Evolutionary conservation across 495 filamentous ascomycete genomes (phyloP).

Genomic region (Sporormia fimetaria): DNA sequence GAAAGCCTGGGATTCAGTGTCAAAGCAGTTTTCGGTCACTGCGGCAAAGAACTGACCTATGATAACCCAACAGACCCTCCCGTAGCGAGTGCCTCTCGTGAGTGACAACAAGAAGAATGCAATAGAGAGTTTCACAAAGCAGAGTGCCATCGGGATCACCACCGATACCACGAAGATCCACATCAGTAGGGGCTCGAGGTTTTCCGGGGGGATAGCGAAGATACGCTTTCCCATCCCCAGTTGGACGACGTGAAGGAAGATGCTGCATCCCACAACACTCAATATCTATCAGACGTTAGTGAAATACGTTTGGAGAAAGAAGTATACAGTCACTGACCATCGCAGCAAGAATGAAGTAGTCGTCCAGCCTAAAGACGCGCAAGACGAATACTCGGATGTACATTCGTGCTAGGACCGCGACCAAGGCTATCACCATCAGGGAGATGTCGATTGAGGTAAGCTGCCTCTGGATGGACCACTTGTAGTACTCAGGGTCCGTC

Average conservation of each 20-base stretch:
- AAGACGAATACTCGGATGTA: slow-evolving; percentile 13
- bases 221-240: slow-evolving; percentile 25
- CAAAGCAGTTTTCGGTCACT: neutral
- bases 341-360: slow-evolving; percentile 24
- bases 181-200: slow-evolving; percentile 4
- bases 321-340: slow-evolving; percentile 3
- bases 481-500: slow-evolving; percentile 8
- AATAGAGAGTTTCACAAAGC: slow-evolving; percentile 26
- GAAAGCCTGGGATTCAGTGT: slow-evolving; percentile 17
- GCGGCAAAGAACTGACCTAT: slow-evolving; percentile 16
- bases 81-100: slow-evolving; percentile 12
- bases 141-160: slow-evolving; percentile 7
- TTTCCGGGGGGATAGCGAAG: slow-evolving; percentile 9
- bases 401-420: slow-evolving; percentile 7
- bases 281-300: neutral
- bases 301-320: neutral
- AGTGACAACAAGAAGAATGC: slow-evolving; percentile 26
- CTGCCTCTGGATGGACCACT: slow-evolving; percentile 5
- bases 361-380: slow-evolving; percentile 10
- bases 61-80: slow-evolving; percentile 21
- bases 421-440: slow-evolving; percentile 6
- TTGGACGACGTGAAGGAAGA: slow-evolving; percentile 15
- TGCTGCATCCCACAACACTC: neutral
- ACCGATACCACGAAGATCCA: slow-evolving; percentile 20
- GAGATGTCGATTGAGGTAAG: slow-evolving; percentile 6